Evolutionary conservation across 2,329 filamentous ascomycete species (phyloP).

Genomic region (Colletotrichum sp.): DNA sequence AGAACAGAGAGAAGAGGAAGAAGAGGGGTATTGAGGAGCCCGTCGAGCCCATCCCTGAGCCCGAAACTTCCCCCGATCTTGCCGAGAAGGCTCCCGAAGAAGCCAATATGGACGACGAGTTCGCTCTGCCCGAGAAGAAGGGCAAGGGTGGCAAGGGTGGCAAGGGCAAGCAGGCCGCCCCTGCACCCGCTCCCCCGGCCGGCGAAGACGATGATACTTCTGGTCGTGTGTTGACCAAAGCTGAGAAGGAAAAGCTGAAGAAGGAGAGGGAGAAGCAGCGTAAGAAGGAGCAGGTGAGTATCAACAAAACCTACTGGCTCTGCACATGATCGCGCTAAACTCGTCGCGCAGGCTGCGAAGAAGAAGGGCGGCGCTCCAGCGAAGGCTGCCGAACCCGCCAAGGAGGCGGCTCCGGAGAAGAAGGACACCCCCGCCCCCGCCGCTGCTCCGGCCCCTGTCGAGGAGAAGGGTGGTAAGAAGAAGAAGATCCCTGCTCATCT

Average conservation of each 20-base stretch:
- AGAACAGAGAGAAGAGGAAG: constrained; percentile 85
- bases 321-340: neutral
- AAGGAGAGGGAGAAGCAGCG: constrained; percentile 98
- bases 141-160: constrained; percentile 64
- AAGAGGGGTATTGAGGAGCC: constrained; percentile 82
- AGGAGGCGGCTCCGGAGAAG: constrained; percentile 49
- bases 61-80: constrained; percentile 53
- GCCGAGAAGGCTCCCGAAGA: constrained; percentile 78
- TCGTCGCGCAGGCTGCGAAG: constrained; percentile 73
- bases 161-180: constrained; percentile 47
- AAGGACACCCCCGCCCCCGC: constrained; percentile 46
- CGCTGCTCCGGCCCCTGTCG: constrained; percentile 38
- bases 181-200: constrained; percentile 41
- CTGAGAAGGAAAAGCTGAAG: constrained; percentile 97
- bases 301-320: neutral
- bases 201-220: constrained; percentile 57
- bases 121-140: constrained; percentile 80
- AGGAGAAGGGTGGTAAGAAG: constrained; percentile 69
- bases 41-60: constrained; percentile 58
- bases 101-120: constrained; percentile 84
- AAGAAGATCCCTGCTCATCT: constrained; percentile 88
- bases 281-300: constrained; percentile 92
- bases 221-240: constrained; percentile 87
- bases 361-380: constrained; percentile 64
- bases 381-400: constrained; percentile 59